Evolutionary conservation across 2,329 filamentous ascomycete genomes (phyloP).

Genomic region (Cercospora sesami): DNA sequence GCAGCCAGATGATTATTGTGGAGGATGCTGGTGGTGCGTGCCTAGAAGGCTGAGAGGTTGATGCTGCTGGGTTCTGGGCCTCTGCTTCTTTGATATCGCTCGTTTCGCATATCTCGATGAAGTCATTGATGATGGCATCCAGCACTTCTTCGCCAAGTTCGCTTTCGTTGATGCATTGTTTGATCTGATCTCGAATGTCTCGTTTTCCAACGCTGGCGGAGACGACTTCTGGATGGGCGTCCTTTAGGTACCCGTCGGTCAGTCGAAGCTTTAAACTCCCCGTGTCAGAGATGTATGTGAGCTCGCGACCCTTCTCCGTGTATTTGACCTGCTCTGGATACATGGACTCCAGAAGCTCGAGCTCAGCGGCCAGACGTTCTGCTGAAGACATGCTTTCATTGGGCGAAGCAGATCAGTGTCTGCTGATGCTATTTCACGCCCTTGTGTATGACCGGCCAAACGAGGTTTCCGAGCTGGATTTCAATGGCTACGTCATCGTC

Average conservation of each 20-base stretch:
- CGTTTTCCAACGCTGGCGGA: constrained; percentile 40
- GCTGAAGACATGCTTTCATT: constrained; percentile 9
- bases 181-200: constrained; percentile 42
- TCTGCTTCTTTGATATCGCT: neutral
- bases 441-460: neutral
- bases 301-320: constrained; percentile 39
- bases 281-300: constrained; percentile 39
- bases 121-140: constrained; percentile 45
- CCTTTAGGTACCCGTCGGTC: constrained; percentile 42
- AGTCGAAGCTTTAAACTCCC: constrained; percentile 41
- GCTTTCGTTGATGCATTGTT: constrained; percentile 33
- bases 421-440: neutral
- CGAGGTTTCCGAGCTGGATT: neutral
- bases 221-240: constrained; percentile 43
- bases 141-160: constrained; percentile 44
- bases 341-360: constrained; percentile 48
- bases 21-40: neutral
- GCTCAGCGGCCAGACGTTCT: constrained; percentile 38
- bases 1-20: constrained; percentile 49
- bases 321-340: constrained; percentile 46
- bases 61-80: neutral
- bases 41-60: neutral
- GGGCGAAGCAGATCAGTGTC: neutral
- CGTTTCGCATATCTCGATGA: constrained; percentile 38
- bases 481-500: constrained; percentile 6